Conservation (phyloP, 1,284 basidiomycete species). For the Malassezia dermatis region DNA sequence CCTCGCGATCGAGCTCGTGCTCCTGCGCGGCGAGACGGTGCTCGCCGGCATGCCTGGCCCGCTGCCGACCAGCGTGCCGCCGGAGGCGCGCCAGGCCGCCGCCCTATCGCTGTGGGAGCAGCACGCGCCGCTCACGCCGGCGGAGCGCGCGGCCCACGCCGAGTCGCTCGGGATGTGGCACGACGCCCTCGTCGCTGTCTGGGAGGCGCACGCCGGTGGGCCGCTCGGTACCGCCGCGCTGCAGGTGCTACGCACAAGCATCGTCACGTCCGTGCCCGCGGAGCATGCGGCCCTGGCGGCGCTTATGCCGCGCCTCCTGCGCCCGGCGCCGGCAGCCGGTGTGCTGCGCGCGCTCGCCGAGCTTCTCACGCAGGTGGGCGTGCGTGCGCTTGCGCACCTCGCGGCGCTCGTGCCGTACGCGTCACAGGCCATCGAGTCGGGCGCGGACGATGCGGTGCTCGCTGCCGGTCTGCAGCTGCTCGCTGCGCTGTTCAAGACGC, state of each 20-base stretch:
- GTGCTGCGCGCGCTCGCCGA: constrained; percentile 22
- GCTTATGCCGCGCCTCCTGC: constrained; percentile 23
- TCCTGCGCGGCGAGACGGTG: constrained; percentile 19
- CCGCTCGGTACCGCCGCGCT: constrained; percentile 25
- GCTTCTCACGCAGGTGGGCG: constrained; percentile 32
- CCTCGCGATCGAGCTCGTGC: constrained; percentile 19
- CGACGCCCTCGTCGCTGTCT: constrained; percentile 9
- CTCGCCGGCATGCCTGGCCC: constrained; percentile 22
- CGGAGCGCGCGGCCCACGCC: not conserved
- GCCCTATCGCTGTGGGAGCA: not conserved
- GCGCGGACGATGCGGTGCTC: constrained; percentile 8
- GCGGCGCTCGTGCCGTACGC: constrained; percentile 25
- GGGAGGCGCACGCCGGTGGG: not conserved
- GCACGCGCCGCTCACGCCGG: not conserved
- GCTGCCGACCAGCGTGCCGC: not conserved
- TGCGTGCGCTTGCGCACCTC: constrained; percentile 42
- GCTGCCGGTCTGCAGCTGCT: constrained; percentile 31
- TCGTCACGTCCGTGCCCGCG: constrained; percentile 16
- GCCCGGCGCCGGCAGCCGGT: constrained; percentile 1
- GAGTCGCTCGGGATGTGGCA: not conserved
- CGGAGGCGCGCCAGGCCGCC: not conserved
- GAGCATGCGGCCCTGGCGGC: constrained; percentile 19
- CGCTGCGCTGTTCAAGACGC: constrained; percentile 26
- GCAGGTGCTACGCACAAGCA: constrained; percentile 24
- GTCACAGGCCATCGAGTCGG: not conserved